Base-by-base conservation (phyloP, 2,329 filamentous ascomycete genomes). In the Neofusicoccum umdonicola region DNA sequence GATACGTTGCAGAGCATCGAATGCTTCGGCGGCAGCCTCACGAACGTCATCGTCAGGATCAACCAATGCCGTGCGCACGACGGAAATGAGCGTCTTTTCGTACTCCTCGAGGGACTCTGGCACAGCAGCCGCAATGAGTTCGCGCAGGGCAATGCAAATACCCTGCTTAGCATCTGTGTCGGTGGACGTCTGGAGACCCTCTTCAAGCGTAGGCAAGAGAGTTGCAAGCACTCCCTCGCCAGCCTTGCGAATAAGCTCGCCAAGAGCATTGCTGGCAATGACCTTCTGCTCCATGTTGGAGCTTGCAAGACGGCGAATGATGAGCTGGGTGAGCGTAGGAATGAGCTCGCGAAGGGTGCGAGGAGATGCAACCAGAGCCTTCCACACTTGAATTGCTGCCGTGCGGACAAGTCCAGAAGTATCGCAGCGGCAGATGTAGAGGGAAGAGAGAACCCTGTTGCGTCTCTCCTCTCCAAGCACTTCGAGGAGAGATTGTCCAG, bases 241-340 rank as follows among this genome's bases (percentile, higher is more conserved):
- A 72, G 95, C 94, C 79, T 97, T 97, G 72, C 95, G 90, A 73
- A 99, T 98, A 69, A 99, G 87, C 76, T 99, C 95, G 73, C 95
- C 95, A 64, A 99, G 85, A 56, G 95, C 93, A 77, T 98, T 98
- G 76, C 94, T 94, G 69, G 96, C 95, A 82, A 99, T 99, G 71
- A 97, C 90, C 82, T 97, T 98, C 78, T 99, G 95, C 77, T 99
- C 95, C 89, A 96, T 93, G 74, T 97, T 98, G 51, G 93, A 90
- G 76, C 93, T 98, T 67, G 93, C 95, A 70, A 99, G 86, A 56
- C 95, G 91, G 66, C 92, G 88, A 75, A 99, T 98, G 71, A 99
- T 90, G 68, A 99, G 88, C 76, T 97, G 93, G 5, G 93, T 96
- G 66, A 99, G 88, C 1, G 93, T 97, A 50, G 95, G 94, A 52